Conservation (phyloP, 208 protist genomes). For the Trypanosoma boissoni region DNA sequence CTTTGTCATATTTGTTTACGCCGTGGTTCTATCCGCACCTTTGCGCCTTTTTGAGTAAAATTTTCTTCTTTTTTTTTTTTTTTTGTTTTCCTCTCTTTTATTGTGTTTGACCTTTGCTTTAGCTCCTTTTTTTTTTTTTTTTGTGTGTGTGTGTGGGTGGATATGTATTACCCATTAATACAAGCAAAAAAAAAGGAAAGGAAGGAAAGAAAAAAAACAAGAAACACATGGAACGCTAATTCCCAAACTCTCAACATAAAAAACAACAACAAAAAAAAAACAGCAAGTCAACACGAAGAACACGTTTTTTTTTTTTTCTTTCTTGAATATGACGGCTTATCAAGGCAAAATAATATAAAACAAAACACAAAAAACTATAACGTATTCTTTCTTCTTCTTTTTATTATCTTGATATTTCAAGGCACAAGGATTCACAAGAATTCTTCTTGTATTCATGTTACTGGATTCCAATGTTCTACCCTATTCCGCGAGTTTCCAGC, state of each 20-base stretch:
- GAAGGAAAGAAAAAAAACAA: conserved; percentile 3
- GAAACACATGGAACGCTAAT: too few species aligned
- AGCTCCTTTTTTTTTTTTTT: conserved; percentile 5
- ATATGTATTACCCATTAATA: neutral
- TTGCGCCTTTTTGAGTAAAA: neutral
- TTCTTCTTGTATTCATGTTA: too few species aligned
- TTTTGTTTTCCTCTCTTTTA: neutral
- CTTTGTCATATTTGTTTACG: conserved; percentile 66
- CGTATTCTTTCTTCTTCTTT: neutral
- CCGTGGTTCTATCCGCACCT: neutral
- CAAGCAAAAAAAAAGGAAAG: neutral
- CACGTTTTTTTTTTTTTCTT: too few species aligned
- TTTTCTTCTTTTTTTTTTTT: conserved; percentile 1
- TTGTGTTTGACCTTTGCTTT: neutral
- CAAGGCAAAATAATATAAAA: too few species aligned
- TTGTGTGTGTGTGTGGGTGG: neutral
- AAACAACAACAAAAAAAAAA: conserved; percentile 11
- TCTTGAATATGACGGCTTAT: too few species aligned
- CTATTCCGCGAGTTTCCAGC: too few species aligned
- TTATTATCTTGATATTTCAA: neutral
- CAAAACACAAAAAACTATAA: too few species aligned
- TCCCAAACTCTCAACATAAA: too few species aligned
- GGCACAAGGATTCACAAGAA: too few species aligned
- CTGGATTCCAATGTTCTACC: too few species aligned
- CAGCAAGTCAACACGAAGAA: neutral